These are phyloP conservation scores for cucumber (Cucumis sativus) DNA, from an alignment of 306 rosid species.

Conservation along the genomic window Cucumber_9930_V3 NC_026660.2:19020001-19020500, in stretches of 20 bases:
- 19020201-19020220: background rate
- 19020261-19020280: slow-evolving; percentile 30
- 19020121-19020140: background rate
- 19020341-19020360: slow-evolving; percentile 58
- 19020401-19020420: slow-evolving; percentile 54
- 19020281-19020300: slow-evolving; percentile 26
- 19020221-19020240: background rate
- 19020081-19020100: background rate
- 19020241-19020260: slow-evolving; percentile 4
- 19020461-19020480: slow-evolving; percentile 59
- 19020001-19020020: background rate
- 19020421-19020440: slow-evolving; percentile 66
- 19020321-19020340: slow-evolving; percentile 71
- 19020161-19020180: background rate
- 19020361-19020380: slow-evolving; percentile 23
- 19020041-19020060: background rate
- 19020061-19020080: background rate
- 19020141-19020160: background rate
- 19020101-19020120: background rate
- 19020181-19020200: too few relatives aligned
- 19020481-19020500: slow-evolving; percentile 9
- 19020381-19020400: slow-evolving; percentile 26
- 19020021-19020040: background rate
- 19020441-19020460: slow-evolving; percentile 61
- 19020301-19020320: slow-evolving; percentile 39